Percentiles rank a stretch among this genome's conserved stretches.
These are phyloP conservation scores for Guillardia theta DNA, from an alignment of 78 protist genomes.

Conservation along the genomic window DNA sequence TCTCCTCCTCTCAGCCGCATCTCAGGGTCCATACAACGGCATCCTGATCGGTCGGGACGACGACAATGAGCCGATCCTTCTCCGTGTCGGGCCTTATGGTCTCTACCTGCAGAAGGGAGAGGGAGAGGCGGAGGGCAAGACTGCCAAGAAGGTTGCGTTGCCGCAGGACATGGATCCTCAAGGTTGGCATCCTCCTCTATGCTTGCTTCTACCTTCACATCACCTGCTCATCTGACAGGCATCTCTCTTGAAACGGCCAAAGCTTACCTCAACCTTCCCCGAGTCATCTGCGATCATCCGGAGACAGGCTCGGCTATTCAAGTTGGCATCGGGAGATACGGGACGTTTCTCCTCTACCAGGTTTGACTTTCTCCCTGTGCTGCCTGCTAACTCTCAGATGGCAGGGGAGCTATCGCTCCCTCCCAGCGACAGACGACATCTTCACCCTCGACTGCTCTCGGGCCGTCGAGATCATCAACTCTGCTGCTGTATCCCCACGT, in stretches of 20 bases:
- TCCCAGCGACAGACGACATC: not conserved
- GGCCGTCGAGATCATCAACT: not conserved
- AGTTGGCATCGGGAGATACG: not conserved
- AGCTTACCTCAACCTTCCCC: not conserved
- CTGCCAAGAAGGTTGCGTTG: not conserved
- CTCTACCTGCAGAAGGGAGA: not conserved
- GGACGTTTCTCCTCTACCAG: not conserved
- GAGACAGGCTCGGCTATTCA: not conserved
- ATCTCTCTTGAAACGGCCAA: not conserved
- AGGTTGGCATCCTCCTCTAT: too few species aligned
- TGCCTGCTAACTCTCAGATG: not conserved
- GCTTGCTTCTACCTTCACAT: too few species aligned
- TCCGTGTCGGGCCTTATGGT: not conserved
- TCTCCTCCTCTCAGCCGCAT: not conserved
- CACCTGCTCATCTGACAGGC: not conserved
- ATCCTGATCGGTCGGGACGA: not conserved
- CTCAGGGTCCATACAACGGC: conserved; percentile 21
- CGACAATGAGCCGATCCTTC: not conserved
- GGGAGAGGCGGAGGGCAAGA: not conserved
- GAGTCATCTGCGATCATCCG: not conserved
- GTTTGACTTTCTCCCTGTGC: too few species aligned
- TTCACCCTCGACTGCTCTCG: not conserved
- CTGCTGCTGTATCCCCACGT: not conserved
- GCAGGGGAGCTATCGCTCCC: not conserved
- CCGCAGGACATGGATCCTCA: not conserved